Evolutionary conservation across 2,329 filamentous ascomycete species (phyloP), one percentile per base, ranked within the genome.

Genomic region (Paradendryphiella salina): DNA sequence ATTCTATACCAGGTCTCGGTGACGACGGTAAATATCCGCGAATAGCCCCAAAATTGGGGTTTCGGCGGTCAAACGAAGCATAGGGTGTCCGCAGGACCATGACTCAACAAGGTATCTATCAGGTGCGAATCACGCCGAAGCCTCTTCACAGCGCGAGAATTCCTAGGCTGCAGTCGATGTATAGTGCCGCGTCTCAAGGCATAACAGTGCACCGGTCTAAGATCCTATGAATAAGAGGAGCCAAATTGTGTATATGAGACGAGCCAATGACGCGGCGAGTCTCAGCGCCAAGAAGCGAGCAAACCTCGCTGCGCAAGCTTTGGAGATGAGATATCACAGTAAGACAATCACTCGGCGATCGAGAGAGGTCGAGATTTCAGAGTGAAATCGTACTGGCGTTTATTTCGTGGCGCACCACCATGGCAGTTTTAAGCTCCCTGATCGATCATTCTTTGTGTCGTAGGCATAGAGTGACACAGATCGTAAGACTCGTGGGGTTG

Each of bases 401-500:
- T 50, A 39, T 10, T 11, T 34, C 18, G 20, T 48, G 15, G 34
- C 34, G 32, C 48, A 52, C 39, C 28, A 41, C 23, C 21, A 13
- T 39, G 14, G 37, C 31, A 33, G 31, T 26, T 23, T 33, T 31
- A 32, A 33, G 11, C n/a, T 36, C 15, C 35, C 31, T 31, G 41
- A 31, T 32, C 4, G n/a, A 17, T 26, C 18, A 23, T 37, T 20
- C n/a, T 13, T 31, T 36, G 46, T 41, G 46, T 29, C 34, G 32
- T 33, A 34, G 34, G 39, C 29, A n/a, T 52, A 29, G 35, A 34
- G 44, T 49, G 45, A 60, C 57, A 60, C 51, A 28, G 38, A 39
- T 55, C 54, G 49, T 41, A 52, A 50, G 40, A 50, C 56, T 60
- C 49, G 51, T 58, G 52, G 47, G 28, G 26, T 21, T 28, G 36